Evolutionary conservation across 768 basidiomycete genomes (phyloP), one percentile per base, ranked within the genome.

Genomic region (Phlebiopsis gigantea): DNA sequence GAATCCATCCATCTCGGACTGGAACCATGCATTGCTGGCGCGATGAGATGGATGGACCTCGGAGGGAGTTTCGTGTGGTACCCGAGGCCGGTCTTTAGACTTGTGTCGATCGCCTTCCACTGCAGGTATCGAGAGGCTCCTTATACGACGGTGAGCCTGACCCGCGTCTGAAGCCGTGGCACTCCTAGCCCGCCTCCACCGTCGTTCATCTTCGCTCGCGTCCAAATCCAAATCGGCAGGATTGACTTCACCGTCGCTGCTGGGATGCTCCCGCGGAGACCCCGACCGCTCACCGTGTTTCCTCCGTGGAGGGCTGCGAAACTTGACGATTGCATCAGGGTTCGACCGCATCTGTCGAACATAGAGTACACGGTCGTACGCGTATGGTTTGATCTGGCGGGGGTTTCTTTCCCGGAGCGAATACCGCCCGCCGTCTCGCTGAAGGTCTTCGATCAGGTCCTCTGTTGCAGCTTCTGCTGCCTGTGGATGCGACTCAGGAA

Each of bases 261-360:
- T 55, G 44, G 8, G 49, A 9, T 47, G 28, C 21, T 55, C 21
- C 25, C 29, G 44, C 2, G n/a, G 17, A 8, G 8, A 15, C 19
- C 21, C 15, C 2, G 54, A 46, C 10, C 15, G 31, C 8, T 45
- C 52, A 15, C 28, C 61, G 15, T 45, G 50, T 34, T 19, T 63
- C 25, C 55, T 64, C 28, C 60, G 66, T n/a, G 31, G 65, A 21
- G 74, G 73, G 63, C 74, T 76, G 46, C 64, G 69, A 24, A 76
- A 55, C 55, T 79, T 82, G 45, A 90, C 75, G 43, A 90, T 81
- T 1, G 88, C 88, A 21, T 90, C 89, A 2, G 87, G 88, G 58
- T 77, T 79, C 0, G 65, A 61, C 28, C 73, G 74, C 60, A 90
- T 68, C 50, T 77, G 74, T 14, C 68, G 67, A 55, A 80, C 77